These are phyloP conservation scores for Metschnikowia proteae DNA, from an alignment of 805 yeast genomes.

Conservation along the genomic window DNA sequence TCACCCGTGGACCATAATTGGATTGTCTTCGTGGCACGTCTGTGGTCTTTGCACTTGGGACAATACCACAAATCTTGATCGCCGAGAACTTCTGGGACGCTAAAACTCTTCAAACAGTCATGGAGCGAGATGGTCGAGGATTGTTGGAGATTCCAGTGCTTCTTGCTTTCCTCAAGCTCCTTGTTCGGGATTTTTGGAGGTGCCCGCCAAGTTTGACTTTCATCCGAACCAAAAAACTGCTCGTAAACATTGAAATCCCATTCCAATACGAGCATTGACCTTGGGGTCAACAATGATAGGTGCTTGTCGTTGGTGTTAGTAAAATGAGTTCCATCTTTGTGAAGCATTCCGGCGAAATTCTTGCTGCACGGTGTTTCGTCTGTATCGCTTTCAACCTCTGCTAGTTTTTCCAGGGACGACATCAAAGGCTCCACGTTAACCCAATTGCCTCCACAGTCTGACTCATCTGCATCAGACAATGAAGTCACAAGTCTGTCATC, in stretches of 20 bases:
- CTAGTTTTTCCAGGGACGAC: conserved; percentile 11
- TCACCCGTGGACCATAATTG: conserved; percentile 95
- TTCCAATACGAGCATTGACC: conserved; percentile 52
- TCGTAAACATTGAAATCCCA: conserved; percentile 53
- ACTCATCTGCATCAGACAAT: conserved; percentile 24
- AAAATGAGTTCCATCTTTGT: neutral
- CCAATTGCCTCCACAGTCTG: conserved; percentile 24
- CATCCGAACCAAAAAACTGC: conserved; percentile 47
- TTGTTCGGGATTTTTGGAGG: conserved; percentile 42
- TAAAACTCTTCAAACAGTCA: conserved; percentile 72
- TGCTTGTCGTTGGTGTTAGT: neutral
- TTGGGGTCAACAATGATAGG: conserved; percentile 18
- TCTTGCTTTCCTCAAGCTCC: conserved; percentile 49
- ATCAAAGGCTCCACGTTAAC: conserved; percentile 14
- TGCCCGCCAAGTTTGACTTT: conserved; percentile 54
- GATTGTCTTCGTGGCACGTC: conserved; percentile 86
- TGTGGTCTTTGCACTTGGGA: conserved; percentile 81
- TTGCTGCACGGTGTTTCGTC: neutral
- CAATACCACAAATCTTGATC: conserved; percentile 93
- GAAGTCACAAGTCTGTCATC: neutral
- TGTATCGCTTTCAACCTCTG: neutral
- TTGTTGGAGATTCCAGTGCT: conserved; percentile 31
- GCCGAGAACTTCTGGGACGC: conserved; percentile 80
- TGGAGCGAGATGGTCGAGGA: conserved; percentile 50
- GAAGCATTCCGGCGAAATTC: neutral